phyloP scores from a whole-genome alignment of 768 basidiomycete species.

The Hortiboletus campestris region DNA sequence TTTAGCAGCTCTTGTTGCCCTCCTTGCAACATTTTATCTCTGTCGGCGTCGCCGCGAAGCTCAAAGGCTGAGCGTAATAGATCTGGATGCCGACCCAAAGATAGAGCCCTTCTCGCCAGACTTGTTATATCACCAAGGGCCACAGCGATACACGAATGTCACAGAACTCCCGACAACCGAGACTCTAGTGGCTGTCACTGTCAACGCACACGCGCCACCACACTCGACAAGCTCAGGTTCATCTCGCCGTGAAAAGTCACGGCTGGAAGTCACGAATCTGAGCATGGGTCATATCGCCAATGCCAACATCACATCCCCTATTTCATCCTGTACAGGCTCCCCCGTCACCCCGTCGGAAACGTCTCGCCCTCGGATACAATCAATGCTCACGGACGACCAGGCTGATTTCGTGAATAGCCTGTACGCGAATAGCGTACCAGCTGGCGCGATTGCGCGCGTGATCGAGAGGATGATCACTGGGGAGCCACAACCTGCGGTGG shows the following conservation, averaged over 20 bases:
- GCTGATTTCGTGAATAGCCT: conserved; percentile 18
- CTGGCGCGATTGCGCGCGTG: conserved; percentile 15
- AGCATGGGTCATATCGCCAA: neutral
- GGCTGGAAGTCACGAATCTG: neutral
- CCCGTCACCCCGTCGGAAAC: neutral
- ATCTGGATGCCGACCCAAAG: neutral
- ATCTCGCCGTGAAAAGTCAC: conserved; percentile 1
- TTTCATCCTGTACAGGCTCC: neutral
- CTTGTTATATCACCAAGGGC: neutral
- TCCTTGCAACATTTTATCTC: conserved; percentile 5
- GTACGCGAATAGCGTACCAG: conserved; percentile 14
- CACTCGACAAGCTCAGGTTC: neutral
- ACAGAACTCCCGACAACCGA: neutral
- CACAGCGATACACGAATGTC: neutral
- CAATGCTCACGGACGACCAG: conserved; percentile 17
- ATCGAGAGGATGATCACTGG: conserved; percentile 22
- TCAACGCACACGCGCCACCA: neutral
- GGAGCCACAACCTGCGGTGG: conserved; percentile 6
- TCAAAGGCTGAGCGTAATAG: neutral
- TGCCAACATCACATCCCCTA: neutral
- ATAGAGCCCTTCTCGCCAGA: conserved; percentile 6
- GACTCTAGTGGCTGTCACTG: neutral
- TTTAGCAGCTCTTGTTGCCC: conserved; percentile 1
- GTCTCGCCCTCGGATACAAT: conserved; percentile 1
- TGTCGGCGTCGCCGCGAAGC: neutral